A percentile compares a stretch with the other conserved stretches of the same genome.
These are phyloP conservation scores for Malbranchea zuffiana DNA, from an alignment of 2,329 filamentous ascomycete genomes.

Conservation along the genomic window DNA sequence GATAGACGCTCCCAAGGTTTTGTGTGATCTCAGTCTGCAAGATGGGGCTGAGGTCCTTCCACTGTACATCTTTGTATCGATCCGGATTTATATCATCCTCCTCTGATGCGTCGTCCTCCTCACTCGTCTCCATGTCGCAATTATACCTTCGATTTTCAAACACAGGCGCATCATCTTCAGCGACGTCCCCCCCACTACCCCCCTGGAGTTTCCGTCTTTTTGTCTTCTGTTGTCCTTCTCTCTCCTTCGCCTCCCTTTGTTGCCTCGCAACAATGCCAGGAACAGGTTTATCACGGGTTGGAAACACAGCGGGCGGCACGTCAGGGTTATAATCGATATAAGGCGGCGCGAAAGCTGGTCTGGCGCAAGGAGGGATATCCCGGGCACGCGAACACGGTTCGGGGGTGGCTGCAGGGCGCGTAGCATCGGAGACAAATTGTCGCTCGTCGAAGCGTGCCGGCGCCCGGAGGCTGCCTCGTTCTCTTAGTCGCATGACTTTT, in stretches of 20 bases:
- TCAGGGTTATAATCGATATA: constrained; percentile 30
- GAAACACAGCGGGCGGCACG: constrained; percentile 33
- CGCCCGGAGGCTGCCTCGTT: constrained; percentile 5
- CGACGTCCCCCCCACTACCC: not conserved
- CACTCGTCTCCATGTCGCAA: constrained; percentile 10
- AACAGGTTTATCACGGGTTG: constrained; percentile 23
- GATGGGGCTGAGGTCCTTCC: constrained; percentile 24
- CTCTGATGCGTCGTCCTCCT: constrained; percentile 8
- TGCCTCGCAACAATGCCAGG: not conserved
- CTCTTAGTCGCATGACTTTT: constrained; percentile 9
- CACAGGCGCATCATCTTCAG: not conserved
- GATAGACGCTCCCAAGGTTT: constrained; percentile 21
- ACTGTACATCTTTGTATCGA: constrained; percentile 17
- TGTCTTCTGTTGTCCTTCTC: not conserved
- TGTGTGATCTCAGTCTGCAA: constrained; percentile 29
- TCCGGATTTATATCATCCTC: constrained; percentile 10
- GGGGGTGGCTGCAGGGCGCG: constrained; percentile 4
- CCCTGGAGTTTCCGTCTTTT: not conserved
- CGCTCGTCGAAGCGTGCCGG: constrained; percentile 9
- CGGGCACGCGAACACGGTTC: constrained; percentile 9
- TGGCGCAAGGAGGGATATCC: constrained; percentile 12
- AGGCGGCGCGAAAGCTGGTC: constrained; percentile 11
- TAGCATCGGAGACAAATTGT: constrained; percentile 2
- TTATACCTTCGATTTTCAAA: constrained; percentile 1
- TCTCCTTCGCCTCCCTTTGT: not conserved